Percentiles rank a stretch among this genome's conserved stretches.
Conservation (phyloP, 257 asterid species). For the Mentha longifolia region DNA sequence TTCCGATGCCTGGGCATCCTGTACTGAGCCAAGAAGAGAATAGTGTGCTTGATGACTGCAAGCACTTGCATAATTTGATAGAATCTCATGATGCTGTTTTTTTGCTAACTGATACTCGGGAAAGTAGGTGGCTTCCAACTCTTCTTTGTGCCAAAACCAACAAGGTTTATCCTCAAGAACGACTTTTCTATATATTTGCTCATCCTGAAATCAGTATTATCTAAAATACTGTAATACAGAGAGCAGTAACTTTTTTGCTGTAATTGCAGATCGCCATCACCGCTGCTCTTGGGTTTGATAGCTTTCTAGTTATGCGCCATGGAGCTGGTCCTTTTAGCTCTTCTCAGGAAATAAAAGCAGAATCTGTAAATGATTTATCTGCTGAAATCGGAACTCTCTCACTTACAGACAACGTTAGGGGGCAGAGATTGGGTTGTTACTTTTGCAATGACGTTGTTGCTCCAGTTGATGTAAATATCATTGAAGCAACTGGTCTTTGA, state of each 20-base stretch:
- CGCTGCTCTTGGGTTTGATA: slow-evolving; percentile 96
- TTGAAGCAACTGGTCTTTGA: not conserved
- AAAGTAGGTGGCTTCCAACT: slow-evolving; percentile 98
- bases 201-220: slow-evolving; percentile 10
- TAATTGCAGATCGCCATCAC: slow-evolving; percentile 70
- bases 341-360: slow-evolving; percentile 42
- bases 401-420: slow-evolving; percentile 36
- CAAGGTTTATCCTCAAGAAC: slow-evolving; percentile 58
- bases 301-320: slow-evolving; percentile 98
- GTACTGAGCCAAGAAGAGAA: slow-evolving; percentile 69
- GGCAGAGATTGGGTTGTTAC: slow-evolving; percentile 87
- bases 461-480: slow-evolving; percentile 78
- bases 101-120: slow-evolving; percentile 92
- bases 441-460: slow-evolving; percentile 97
- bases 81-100: slow-evolving; percentile 84
- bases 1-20: slow-evolving; percentile 99
- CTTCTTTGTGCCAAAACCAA: slow-evolving; percentile 83
- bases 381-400: slow-evolving; percentile 47
- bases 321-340: slow-evolving; percentile 77
- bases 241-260: slow-evolving; percentile 25
- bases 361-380: slow-evolving; percentile 40
- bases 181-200: not conserved
- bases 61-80: slow-evolving; percentile 61
- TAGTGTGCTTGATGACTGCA: slow-evolving; percentile 74
- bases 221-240: not conserved